phyloP scores from a whole-genome alignment of 306 rosid species.

The Cucumis sativus region DNA sequence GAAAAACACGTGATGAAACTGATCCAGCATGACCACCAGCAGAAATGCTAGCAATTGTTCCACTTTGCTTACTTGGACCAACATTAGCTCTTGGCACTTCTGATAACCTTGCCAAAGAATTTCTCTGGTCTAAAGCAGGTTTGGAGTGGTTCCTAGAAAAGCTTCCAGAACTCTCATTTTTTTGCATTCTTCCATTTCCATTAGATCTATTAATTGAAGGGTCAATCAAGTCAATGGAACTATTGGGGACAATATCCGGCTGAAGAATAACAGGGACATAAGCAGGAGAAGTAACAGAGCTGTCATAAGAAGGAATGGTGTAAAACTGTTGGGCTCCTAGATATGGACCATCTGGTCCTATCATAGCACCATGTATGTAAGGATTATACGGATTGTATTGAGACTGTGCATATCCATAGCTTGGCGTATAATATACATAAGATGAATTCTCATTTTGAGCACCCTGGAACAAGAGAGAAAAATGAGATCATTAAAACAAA shows the following conservation, averaged over 20 bases:
- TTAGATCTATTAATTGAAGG: conserved; percentile 46
- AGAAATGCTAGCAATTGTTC: conserved; percentile 37
- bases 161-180: conserved; percentile 50
- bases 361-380: conserved; percentile 85
- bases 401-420: conserved; percentile 93
- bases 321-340: conserved; percentile 61
- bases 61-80: conserved; percentile 48
- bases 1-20: conserved; percentile 39
- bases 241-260: conserved; percentile 42
- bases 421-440: conserved; percentile 72
- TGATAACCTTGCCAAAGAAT: conserved; percentile 43
- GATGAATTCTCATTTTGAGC: conserved; percentile 66
- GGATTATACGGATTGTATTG: conserved; percentile 96
- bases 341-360: conserved; percentile 64
- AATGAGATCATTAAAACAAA: conserved; percentile 5
- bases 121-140: conserved; percentile 36
- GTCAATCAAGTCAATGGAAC: conserved; percentile 42
- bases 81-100: conserved; percentile 53
- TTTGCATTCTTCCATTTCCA: conserved; percentile 53
- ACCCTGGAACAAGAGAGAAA: conserved; percentile 40
- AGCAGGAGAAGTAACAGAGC: conserved; percentile 46
- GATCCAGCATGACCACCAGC: conserved; percentile 36
- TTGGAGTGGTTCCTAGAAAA: conserved; percentile 45
- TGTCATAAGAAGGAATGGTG: conserved; percentile 52
- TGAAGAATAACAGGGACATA: conserved; percentile 55